Percentiles rank a stretch among this genome's conserved stretches.
These are phyloP conservation scores for Xerocomus spinulosus DNA, from an alignment of 768 basidiomycete species.

Conservation along the genomic window DNA sequence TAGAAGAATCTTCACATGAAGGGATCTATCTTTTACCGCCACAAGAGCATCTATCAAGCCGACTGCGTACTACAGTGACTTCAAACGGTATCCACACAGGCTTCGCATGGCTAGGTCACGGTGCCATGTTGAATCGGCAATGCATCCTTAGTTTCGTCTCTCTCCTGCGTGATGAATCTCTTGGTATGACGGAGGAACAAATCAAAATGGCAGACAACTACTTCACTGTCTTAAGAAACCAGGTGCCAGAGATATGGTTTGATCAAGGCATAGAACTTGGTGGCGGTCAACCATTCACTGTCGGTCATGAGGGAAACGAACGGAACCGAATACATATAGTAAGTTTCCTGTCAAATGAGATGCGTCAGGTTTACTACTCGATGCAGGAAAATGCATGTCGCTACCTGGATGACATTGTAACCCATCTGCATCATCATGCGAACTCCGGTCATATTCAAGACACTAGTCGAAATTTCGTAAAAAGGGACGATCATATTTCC, in stretches of 20 bases:
- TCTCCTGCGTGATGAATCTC: constrained; percentile 34
- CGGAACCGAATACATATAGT: constrained; percentile 59
- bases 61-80: constrained; percentile 42
- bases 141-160: constrained; percentile 44
- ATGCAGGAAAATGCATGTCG: constrained; percentile 42
- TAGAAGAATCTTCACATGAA: constrained; percentile 23
- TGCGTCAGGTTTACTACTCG: neutral
- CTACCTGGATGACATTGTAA: constrained; percentile 38
- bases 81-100: constrained; percentile 43
- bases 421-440: neutral
- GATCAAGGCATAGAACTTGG: constrained; percentile 58
- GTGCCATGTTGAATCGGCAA: constrained; percentile 46
- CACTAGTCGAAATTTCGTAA: constrained; percentile 7
- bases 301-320: constrained; percentile 52
- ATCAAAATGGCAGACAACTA: constrained; percentile 69
- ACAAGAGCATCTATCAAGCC: constrained; percentile 55
- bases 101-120: constrained; percentile 67
- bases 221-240: constrained; percentile 54
- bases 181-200: constrained; percentile 47
- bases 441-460: neutral
- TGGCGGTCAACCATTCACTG: constrained; percentile 59
- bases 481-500: neutral
- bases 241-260: constrained; percentile 57
- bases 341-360: constrained; percentile 22
- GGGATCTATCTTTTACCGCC: constrained; percentile 55